These are phyloP conservation scores for Podospora pseudocomata DNA, from an alignment of 495 filamentous ascomycete genomes.

Conservation along the genomic window DNA sequence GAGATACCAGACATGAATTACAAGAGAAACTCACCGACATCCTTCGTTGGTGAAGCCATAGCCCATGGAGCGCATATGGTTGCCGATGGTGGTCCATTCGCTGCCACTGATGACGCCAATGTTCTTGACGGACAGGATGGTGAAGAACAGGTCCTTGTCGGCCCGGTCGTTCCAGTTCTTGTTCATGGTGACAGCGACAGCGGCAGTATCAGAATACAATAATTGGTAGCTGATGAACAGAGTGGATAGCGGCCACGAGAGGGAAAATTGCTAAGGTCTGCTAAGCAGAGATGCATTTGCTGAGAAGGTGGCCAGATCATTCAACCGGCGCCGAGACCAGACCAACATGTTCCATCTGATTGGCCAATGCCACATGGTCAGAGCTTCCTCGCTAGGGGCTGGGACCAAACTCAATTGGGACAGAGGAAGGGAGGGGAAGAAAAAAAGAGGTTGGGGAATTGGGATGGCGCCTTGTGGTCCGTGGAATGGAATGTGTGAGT, in stretches of 20 bases:
- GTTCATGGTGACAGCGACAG: constrained; percentile 35
- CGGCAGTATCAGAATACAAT: neutral
- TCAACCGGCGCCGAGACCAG: constrained; percentile 19
- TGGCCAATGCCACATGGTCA: constrained; percentile 5
- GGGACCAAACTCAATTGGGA: neutral
- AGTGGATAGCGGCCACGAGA: constrained; percentile 4
- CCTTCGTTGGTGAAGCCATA: constrained; percentile 55
- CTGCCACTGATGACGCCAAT: constrained; percentile 52
- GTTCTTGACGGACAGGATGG: constrained; percentile 52
- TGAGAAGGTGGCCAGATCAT: constrained; percentile 22
- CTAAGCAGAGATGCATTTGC: constrained; percentile 31
- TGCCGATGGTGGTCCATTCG: constrained; percentile 52
- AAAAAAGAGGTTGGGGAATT: neutral
- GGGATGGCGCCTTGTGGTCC: neutral
- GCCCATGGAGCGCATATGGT: constrained; percentile 47
- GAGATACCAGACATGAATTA: constrained; percentile 8
- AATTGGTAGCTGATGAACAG: constrained; percentile 18
- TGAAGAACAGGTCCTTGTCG: constrained; percentile 53
- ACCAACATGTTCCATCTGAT: neutral
- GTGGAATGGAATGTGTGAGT: neutral
- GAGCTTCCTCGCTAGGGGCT: constrained; percentile 11
- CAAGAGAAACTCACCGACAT: constrained; percentile 44
- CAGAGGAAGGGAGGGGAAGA: neutral
- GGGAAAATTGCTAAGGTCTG: constrained; percentile 37
- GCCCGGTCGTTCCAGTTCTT: constrained; percentile 54